phyloP scores from a whole-genome alignment of 345 rosid species.

The Kandelia obovata region DNA sequence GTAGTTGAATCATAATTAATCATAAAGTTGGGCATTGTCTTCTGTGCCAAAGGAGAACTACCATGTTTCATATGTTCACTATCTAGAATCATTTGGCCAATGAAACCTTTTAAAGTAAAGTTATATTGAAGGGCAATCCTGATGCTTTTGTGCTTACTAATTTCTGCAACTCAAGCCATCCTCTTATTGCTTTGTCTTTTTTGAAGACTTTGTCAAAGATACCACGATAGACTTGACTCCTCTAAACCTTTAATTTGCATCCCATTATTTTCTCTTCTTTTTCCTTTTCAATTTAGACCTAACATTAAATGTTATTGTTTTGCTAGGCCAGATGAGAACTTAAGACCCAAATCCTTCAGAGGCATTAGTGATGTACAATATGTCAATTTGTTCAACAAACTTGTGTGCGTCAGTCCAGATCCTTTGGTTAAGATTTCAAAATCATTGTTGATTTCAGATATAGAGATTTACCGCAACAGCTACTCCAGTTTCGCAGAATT shows the following conservation, averaged over 20 bases:
- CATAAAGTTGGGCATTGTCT: neutral
- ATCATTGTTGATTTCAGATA: slow-evolving; percentile 3
- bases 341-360: neutral
- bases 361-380: slow-evolving; percentile 1
- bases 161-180: neutral
- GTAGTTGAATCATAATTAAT: neutral
- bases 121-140: neutral
- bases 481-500: slow-evolving; percentile 67
- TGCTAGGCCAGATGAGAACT: neutral
- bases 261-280: neutral
- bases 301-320: neutral
- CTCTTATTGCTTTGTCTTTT: neutral
- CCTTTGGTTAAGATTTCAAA: neutral
- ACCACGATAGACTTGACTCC: neutral
- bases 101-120: neutral
- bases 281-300: no score
- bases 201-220: neutral
- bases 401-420: neutral
- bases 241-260: neutral
- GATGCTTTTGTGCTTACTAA: neutral
- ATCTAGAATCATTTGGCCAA: neutral
- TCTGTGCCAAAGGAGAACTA: neutral
- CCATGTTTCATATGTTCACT: neutral
- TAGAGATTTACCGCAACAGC: slow-evolving; percentile 68
- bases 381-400: slow-evolving; percentile 5